A percentile compares a stretch with the other conserved stretches of the same genome.
phyloP scores from a whole-genome alignment of 768 basidiomycete species.

The Hortiboletus flavorubellus region DNA sequence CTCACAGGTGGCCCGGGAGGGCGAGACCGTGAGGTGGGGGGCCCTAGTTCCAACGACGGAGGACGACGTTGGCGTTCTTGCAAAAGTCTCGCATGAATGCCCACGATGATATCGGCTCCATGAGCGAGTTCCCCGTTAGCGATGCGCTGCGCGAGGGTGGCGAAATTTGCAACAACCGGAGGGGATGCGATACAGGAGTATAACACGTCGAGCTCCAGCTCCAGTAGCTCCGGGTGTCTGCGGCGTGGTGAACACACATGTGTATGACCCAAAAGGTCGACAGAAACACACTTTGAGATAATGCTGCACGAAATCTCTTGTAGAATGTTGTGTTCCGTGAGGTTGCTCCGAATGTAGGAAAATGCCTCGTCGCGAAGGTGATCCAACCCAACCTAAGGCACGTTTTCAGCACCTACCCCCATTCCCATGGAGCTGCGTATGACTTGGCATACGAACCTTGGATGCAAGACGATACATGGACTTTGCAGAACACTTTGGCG shows the following conservation, averaged over 20 bases:
- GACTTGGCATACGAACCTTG: slow-evolving; percentile 27
- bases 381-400: slow-evolving; percentile 19
- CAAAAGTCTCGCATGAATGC: slow-evolving; percentile 16
- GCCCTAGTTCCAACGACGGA: not conserved
- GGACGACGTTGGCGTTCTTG: not conserved
- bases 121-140: slow-evolving; percentile 18
- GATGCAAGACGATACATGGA: slow-evolving; percentile 44
- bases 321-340: slow-evolving; percentile 24
- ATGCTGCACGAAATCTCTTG: slow-evolving; percentile 21
- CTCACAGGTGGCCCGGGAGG: not conserved
- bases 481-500: slow-evolving; percentile 37
- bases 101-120: slow-evolving; percentile 20
- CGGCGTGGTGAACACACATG: not conserved
- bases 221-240: slow-evolving; percentile 11
- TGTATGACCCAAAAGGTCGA: not conserved
- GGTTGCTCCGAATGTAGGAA: slow-evolving; percentile 14
- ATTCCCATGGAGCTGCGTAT: too few species aligned
- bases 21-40: not conserved
- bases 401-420: not conserved
- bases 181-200: slow-evolving; percentile 1
- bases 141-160: slow-evolving; percentile 15
- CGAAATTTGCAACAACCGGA: slow-evolving; percentile 6
- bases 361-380: not conserved
- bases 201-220: slow-evolving; percentile 18
- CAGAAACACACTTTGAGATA: slow-evolving; percentile 10